Evolutionary conservation across 768 basidiomycete genomes (phyloP).

Genomic region (Leccinum sublutescens): DNA sequence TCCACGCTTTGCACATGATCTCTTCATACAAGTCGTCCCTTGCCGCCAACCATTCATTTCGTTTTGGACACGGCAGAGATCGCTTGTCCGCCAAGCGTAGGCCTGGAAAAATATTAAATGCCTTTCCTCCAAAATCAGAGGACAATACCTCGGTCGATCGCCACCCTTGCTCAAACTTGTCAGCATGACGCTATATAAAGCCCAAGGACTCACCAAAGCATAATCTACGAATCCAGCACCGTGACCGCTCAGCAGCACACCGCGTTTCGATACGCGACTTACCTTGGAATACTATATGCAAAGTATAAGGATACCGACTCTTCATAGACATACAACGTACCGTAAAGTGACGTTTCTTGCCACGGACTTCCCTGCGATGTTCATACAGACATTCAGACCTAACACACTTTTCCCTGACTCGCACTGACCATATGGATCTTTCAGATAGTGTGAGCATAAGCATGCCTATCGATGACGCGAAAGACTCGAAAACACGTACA

Average conservation of each 20-base stretch:
- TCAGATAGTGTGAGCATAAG: neutral
- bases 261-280: conserved; percentile 14
- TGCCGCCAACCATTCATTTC: conserved; percentile 66
- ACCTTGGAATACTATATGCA: conserved; percentile 73
- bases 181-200: neutral
- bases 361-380: conserved; percentile 79
- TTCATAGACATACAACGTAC: conserved; percentile 39
- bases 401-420: conserved; percentile 25
- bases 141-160: conserved; percentile 75
- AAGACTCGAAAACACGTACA: conserved; percentile 47
- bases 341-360: conserved; percentile 81
- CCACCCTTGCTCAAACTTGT: conserved; percentile 62
- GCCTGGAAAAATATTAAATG: conserved; percentile 36
- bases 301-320: conserved; percentile 2
- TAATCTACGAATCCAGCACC: conserved; percentile 49
- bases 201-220: conserved; percentile 69
- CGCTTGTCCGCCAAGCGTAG: conserved; percentile 94
- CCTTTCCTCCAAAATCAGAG: neutral
- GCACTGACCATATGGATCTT: conserved; percentile 79
- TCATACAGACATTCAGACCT: conserved; percentile 23
- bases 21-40: conserved; percentile 91
- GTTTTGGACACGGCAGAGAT: conserved; percentile 80
- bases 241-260: conserved; percentile 7
- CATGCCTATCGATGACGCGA: neutral
- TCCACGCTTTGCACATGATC: conserved; percentile 88